Evolutionary conservation across 805 yeast species (phyloP).

Genomic region (Wickerhamiella azymoides): DNA sequence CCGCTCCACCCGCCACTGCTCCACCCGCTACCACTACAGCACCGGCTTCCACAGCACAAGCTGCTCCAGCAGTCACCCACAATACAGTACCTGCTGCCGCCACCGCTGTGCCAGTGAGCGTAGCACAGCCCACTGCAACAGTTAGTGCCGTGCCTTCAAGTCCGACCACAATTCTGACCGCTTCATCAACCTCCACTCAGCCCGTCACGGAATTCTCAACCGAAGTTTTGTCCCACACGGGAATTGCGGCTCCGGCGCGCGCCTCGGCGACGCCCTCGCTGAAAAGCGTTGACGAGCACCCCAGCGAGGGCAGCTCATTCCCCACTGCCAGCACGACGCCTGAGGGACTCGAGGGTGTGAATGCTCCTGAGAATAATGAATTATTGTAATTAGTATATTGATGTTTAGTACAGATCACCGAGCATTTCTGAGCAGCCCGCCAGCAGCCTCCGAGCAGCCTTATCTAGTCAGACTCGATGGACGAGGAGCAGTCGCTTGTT

Average conservation of each 20-base stretch:
- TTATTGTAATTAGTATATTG: background rate
- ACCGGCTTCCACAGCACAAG: background rate
- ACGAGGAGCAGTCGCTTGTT: constrained; percentile 1
- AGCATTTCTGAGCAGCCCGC: no score
- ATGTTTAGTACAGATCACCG: background rate
- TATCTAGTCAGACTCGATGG: background rate
- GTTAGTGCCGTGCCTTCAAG: background rate
- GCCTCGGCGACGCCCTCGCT: background rate
- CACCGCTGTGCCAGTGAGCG: no score
- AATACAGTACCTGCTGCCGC: background rate
- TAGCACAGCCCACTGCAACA: background rate
- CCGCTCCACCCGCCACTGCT: background rate
- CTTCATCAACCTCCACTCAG: background rate
- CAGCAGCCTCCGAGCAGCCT: no score
- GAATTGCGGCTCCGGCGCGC: background rate
- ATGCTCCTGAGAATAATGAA: background rate
- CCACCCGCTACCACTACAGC: background rate
- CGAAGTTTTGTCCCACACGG: background rate
- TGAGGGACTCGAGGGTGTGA: background rate
- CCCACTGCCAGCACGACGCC: background rate
- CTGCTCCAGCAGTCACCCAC: background rate
- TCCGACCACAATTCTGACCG: background rate
- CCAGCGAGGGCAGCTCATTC: background rate
- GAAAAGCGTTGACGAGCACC: background rate
- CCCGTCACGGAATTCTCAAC: background rate